Base-by-base conservation (phyloP, 495 filamentous ascomycete species). In the Aspergillus heteromorphus region DNA sequence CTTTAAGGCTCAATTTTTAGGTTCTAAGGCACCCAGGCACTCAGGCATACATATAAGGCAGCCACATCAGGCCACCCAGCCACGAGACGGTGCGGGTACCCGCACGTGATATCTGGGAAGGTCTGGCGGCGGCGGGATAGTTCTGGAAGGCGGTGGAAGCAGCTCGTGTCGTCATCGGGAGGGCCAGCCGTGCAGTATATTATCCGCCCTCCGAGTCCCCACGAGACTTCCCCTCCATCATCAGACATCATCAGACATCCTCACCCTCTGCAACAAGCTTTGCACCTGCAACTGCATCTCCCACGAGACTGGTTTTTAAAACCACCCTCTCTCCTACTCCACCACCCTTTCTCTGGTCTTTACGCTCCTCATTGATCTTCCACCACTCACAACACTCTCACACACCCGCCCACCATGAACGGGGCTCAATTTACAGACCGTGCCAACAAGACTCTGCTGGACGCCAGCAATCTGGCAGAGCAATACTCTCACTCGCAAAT, bases 401-500 rank as follows among this genome's bases (percentile, higher is more conserved):
- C 54, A 53, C 11, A 54, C 31, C 29, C 45, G 53, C 51, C 57
- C 68, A 73, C 48, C 42, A 75, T 74, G 71, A 77, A 69, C 67
- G 68, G 70, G 55, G 66, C 66, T 56, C 84, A 95, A 62, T 95
- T 95, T 65, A 98, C 93, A 55, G 93, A 97, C 66, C 79, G 89
- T 72, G 93, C 88, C 48, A 86, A 89, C 68, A 87, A 91, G 74
- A 85, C 93, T 59, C 73, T 98, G 65, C 82, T 85, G 54, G 93
- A 96, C 69, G 87, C 92, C 66, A 87, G 88, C 72, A 77, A 78
- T 36, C 79, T 96, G 52, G 89, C 92, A 49, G 82, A 88, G 65
- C 83, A 91, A 76, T 92, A 97, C 62, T 83, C 86, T 6, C 93
- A 97, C 73, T 83, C 90, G 10, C 93, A 98, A 71, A 79, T 96